Base-by-base conservation (phyloP, 1,139 yeast genomes). In the Hemisphaericaspora xylanilytica region DNA sequence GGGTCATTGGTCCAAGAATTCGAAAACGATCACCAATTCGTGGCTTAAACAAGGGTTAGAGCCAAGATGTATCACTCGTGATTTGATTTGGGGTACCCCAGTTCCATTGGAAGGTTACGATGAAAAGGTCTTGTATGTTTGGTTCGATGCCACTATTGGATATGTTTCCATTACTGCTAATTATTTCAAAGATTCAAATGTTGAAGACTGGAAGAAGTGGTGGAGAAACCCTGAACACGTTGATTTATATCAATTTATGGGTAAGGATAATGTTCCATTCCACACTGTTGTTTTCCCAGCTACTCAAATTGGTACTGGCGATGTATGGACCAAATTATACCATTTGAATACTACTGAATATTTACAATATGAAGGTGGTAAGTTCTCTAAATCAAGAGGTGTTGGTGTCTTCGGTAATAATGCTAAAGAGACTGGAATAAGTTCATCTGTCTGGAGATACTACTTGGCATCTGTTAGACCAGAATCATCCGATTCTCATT, bases 111-210 rank as follows among this genome's bases (percentile, higher is more conserved):
- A 85, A 49, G 81, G 79, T 33, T 92, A 75, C 67, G 80, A 84
- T 50, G 82, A 88, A 38, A 92, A 92, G 67, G 98, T 92, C 12
- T 72, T 92, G 56, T 92, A 92, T 58, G 99, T 92, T 44, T 92
- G 99, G 99, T 92, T 92, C 52, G 99, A 92, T 67, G 99, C 99
- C 33, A 80, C 96, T 35, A 90, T 92, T 52, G 99, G 99, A 32
- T 92, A 92, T 61, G 81, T 90, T 46, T 88, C 97, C 39, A 92
- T 92, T 55, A 94, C 99, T 29, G 97, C 97, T 24, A 85, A 85
- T 63, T 94, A 90, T 65, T 84, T 89, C 47, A 76, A 85, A 43
- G 59, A 58, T 32, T 73, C 81, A 41, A 50, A 50, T 32, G 48
- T 59, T 15, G 78, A 78, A 17, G 86, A 90, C 78, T 80, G 88